Evolutionary conservation across 352 stramenopile genomes (phyloP), one percentile per base, ranked within the genome.

Genomic region (Phytophthora agathidicida): DNA sequence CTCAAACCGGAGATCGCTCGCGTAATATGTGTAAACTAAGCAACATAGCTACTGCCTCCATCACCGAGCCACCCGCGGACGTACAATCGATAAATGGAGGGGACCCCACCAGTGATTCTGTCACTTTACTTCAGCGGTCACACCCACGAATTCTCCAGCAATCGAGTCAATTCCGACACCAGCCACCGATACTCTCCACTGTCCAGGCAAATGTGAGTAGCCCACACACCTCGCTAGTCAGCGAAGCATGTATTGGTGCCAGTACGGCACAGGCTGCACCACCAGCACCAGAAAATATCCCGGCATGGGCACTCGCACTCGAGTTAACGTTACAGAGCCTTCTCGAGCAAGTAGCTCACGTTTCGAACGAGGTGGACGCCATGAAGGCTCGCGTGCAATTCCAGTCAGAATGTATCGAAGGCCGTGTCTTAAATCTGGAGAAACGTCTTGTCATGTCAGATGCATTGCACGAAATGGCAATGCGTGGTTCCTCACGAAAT

Each of bases 281-380:
- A 6, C n/a, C 44, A 36, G 43, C 49, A 14, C 17, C 49, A 31
- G 60, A 68, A 38, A 52, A 24, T 35, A 37, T 55, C 26, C 78
- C 75, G 10, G 67, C 80, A 23, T 91, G 78, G 78, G 78, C 77
- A 6, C 41, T 82, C 19, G 28, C 70, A 14, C 68, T 91, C 33
- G 72, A 89, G 30, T 48, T 57, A 17, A 82, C 74, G 19, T 72
- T 91, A 42, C 75, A 88, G 35, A 69, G 38, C 22, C 79, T 91
- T 33, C 48, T 91, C 13, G 44, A 55, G 17, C 78, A 91, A 23
- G 78, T 91, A 8, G 49, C 59, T 10, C 67, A 57, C 2, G 81
- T 91, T 1, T 86, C 76, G 1, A 64, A 57, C 28, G 81, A 91
- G 24, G 71, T 91, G 19, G 75, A 91, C 26, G 36, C 50, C 20